Evolutionary conservation across 768 basidiomycete species (phyloP).

Genomic region (Suillus fuscotomentosus): DNA sequence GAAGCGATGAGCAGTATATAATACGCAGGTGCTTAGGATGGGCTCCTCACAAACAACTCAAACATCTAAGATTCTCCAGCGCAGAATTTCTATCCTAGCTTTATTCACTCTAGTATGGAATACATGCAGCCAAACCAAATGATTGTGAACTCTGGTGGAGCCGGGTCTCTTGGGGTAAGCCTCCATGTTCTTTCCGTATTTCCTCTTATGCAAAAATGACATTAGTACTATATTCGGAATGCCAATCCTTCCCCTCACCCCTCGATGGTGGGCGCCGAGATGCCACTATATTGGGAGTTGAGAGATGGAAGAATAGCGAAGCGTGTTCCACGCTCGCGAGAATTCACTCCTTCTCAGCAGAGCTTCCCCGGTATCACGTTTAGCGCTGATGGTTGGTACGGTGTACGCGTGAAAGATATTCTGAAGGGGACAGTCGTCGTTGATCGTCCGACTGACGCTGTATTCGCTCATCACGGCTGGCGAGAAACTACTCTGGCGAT

Average conservation of each 20-base stretch:
- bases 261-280: slow-evolving; percentile 4
- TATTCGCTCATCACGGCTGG: slow-evolving; percentile 19
- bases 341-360: slow-evolving; percentile 13
- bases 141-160: slow-evolving; percentile 7
- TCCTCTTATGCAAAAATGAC: not conserved
- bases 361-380: slow-evolving; percentile 19
- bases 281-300: slow-evolving; percentile 18
- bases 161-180: slow-evolving; percentile 11
- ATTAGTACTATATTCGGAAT: slow-evolving; percentile 13
- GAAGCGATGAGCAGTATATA: not conserved
- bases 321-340: slow-evolving; percentile 18
- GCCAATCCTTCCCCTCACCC: slow-evolving; percentile 22
- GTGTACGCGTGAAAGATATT: slow-evolving; percentile 19
- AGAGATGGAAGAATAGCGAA: slow-evolving; percentile 17
- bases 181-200: not conserved
- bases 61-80: not conserved
- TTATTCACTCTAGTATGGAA: slow-evolving; percentile 1
- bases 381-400: slow-evolving; percentile 16
- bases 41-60: not conserved
- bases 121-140: slow-evolving; percentile 10
- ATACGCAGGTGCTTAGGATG: not conserved
- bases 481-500: slow-evolving; percentile 19
- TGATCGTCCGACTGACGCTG: slow-evolving; percentile 17
- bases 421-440: slow-evolving; percentile 6
- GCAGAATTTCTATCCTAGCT: not conserved